Evolutionary conservation across 2,329 filamentous ascomycete species (phyloP).

Genomic region (Drechslerella dactyloides): DNA sequence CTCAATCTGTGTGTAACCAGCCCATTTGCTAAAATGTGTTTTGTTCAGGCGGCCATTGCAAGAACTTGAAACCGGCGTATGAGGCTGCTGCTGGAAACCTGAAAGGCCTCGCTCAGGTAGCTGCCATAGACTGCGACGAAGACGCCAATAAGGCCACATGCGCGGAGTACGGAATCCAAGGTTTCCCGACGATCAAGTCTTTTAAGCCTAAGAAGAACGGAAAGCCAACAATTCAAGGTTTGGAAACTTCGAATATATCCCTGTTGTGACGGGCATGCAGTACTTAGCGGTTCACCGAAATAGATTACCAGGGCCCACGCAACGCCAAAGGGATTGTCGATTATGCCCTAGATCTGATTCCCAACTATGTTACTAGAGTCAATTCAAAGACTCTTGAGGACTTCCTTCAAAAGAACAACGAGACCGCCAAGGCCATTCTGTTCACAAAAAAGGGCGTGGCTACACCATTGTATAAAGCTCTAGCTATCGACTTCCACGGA

Average conservation of each 20-base stretch:
- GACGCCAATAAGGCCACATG: slow-evolving; percentile 90
- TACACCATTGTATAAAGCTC: slow-evolving; percentile 77
- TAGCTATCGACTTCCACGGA: slow-evolving; percentile 90
- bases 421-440: slow-evolving; percentile 80
- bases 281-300: slow-evolving; percentile 1
- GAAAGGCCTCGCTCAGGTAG: slow-evolving; percentile 90
- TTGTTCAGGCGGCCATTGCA: slow-evolving; percentile 76
- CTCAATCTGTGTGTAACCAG: not conserved
- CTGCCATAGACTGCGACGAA: slow-evolving; percentile 92
- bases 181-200: slow-evolving; percentile 95
- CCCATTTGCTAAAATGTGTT: slow-evolving; percentile 20
- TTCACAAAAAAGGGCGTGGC: slow-evolving; percentile 94
- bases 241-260: not conserved
- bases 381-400: slow-evolving; percentile 72
- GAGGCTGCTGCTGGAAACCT: slow-evolving; percentile 91
- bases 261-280: not conserved
- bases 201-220: slow-evolving; percentile 77
- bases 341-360: slow-evolving; percentile 82
- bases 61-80: slow-evolving; percentile 93
- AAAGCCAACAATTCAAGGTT: slow-evolving; percentile 74
- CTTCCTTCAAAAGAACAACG: slow-evolving; percentile 73
- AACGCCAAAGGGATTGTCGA: slow-evolving; percentile 87
- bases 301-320: slow-evolving; percentile 82
- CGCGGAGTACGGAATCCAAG: slow-evolving; percentile 81
- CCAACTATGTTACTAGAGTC: slow-evolving; percentile 84